Conservation (phyloP, 805 yeast species). For the Ogataea sp. region DNA sequence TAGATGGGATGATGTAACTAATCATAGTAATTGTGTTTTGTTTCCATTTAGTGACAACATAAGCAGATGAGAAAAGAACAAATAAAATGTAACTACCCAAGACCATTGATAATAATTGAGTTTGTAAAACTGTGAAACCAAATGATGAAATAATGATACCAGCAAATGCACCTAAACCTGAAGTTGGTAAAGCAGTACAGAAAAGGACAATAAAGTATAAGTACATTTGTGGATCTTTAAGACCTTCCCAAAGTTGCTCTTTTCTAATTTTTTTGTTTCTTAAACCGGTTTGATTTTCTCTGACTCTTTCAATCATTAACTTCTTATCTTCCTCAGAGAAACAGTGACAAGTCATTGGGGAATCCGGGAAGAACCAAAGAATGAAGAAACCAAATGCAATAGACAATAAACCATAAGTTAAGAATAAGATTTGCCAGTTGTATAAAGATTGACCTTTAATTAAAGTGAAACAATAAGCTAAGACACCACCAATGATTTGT, state of each 20-base stretch:
- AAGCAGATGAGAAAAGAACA: slow-evolving; percentile 14
- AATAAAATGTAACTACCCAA: slow-evolving; percentile 24
- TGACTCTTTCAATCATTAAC: slow-evolving; percentile 15
- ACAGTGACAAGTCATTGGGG: slow-evolving; percentile 19
- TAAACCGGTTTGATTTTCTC: slow-evolving; percentile 23
- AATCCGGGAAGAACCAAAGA: slow-evolving; percentile 18
- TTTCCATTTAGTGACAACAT: slow-evolving; percentile 12
- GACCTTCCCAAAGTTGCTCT: slow-evolving; percentile 18
- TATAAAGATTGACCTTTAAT: slow-evolving; percentile 11
- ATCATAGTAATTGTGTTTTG: slow-evolving; percentile 14
- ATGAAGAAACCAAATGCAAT: slow-evolving; percentile 21
- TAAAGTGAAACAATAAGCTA: slow-evolving; percentile 20
- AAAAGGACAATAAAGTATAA: slow-evolving; percentile 15
- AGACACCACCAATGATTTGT: slow-evolving; percentile 17
- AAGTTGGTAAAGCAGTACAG: slow-evolving; percentile 18
- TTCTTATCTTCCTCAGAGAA: slow-evolving; percentile 28
- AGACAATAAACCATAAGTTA: slow-evolving; percentile 21
- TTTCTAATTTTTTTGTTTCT: slow-evolving; percentile 21
- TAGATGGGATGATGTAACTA: slow-evolving; percentile 21
- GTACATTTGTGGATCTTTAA: slow-evolving; percentile 17
- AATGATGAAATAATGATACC: slow-evolving; percentile 21
- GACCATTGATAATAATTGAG: slow-evolving; percentile 26
- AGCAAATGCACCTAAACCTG: slow-evolving; percentile 25
- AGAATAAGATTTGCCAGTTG: slow-evolving; percentile 22
- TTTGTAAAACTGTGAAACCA: slow-evolving; percentile 21